These are phyloP conservation scores for Lepidium didymum DNA, from an alignment of 345 rosid genomes.

Conservation along the genomic window DNA sequence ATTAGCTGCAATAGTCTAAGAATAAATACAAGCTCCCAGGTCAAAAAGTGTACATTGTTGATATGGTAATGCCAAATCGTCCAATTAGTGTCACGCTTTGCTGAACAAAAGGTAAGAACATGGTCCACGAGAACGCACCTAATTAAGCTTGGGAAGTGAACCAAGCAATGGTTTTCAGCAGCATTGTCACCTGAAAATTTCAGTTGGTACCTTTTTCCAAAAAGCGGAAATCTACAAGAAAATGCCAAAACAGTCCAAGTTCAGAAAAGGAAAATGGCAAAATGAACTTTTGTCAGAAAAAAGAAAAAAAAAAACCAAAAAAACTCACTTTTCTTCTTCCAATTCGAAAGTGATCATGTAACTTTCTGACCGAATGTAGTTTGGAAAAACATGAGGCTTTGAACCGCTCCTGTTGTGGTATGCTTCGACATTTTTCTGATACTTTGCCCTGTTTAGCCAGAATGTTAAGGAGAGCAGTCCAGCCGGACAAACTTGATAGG, in stretches of 20 bases:
- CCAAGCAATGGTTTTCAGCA: slow-evolving; percentile 84
- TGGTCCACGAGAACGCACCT: slow-evolving; percentile 36
- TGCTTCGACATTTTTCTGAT: slow-evolving; percentile 97
- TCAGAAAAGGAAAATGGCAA: background rate
- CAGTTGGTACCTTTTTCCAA: slow-evolving; percentile 92
- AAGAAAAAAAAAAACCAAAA: background rate
- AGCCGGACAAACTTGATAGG: background rate
- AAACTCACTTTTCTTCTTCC: slow-evolving; percentile 86
- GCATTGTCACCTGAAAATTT: slow-evolving; percentile 74
- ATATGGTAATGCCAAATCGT: background rate
- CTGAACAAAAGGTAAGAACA: background rate
- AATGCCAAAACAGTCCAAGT: background rate
- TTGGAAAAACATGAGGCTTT: slow-evolving; percentile 84
- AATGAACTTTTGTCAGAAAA: background rate
- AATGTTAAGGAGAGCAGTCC: background rate
- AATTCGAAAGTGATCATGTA: slow-evolving; percentile 90
- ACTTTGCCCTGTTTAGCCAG: slow-evolving; percentile 70
- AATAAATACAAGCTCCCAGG: background rate
- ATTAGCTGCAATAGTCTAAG: background rate
- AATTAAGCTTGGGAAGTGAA: slow-evolving; percentile 97
- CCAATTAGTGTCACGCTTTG: background rate
- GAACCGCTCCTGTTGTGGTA: slow-evolving; percentile 77
- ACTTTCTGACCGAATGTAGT: slow-evolving; percentile 87
- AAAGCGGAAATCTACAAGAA: slow-evolving; percentile 65
- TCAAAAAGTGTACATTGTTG: background rate